These are phyloP conservation scores for Simmondsia chinensis DNA, from an alignment of 148 eudicot species.

Conservation along the genomic window DNA sequence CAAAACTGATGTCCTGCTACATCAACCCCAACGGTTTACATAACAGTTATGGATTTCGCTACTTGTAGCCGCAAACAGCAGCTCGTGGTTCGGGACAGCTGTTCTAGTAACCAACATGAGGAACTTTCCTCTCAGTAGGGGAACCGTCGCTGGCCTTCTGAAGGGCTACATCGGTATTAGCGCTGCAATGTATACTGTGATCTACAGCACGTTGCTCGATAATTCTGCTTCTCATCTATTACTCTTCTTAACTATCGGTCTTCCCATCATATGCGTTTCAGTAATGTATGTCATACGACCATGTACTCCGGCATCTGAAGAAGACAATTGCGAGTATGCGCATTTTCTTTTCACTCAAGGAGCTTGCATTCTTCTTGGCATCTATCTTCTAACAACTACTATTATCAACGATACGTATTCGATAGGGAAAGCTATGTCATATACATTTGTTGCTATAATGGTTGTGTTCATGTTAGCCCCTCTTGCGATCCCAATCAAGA, in stretches of 20 bases:
- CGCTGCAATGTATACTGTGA: conserved; percentile 52
- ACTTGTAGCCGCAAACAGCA: conserved; percentile 58
- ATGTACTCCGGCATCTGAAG: conserved; percentile 54
- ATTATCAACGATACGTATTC: conserved; percentile 24
- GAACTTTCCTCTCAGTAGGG: conserved; percentile 48
- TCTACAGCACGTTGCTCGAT: conserved; percentile 34
- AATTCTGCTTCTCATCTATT: conserved; percentile 41
- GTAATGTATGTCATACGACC: conserved; percentile 58
- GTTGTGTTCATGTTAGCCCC: conserved; percentile 50
- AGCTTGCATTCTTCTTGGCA: conserved; percentile 36
- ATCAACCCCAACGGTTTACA: too few relatives aligned
- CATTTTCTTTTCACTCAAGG: conserved; percentile 60
- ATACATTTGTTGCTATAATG: conserved; percentile 41
- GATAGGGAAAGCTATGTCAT: conserved; percentile 30
- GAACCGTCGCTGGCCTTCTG: conserved; percentile 49
- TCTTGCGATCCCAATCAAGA: conserved; percentile 51
- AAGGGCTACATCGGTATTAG: conserved; percentile 59
- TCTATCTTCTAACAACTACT: conserved; percentile 50
- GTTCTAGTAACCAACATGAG: conserved; percentile 51
- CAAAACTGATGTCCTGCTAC: too few relatives aligned
- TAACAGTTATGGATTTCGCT: conserved; percentile 55
- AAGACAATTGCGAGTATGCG: conserved; percentile 30
- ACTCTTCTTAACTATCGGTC: conserved; percentile 43
- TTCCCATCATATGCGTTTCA: conserved; percentile 41
- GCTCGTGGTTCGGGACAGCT: conserved; percentile 66